Evolutionary conservation across 73 alveolate species (phyloP).

Genomic region (Blepharisma japonicum): DNA sequence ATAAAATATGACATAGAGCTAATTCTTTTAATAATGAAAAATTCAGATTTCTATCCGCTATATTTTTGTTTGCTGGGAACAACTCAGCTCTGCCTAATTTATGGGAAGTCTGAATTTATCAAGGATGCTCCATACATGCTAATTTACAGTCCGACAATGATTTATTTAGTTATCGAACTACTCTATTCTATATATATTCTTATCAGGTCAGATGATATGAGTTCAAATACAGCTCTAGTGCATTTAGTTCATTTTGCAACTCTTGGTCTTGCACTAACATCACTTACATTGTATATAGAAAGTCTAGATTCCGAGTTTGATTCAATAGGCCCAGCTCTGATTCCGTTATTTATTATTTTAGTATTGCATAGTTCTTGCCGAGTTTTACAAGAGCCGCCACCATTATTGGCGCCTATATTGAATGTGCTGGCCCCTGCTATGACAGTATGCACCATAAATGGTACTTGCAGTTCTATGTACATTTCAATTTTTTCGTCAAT

Average conservation of each 20-base stretch:
- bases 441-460: conserved; percentile 20
- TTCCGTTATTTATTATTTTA: conserved; percentile 2
- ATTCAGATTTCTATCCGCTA: no score
- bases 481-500: conserved; percentile 8
- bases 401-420: not conserved
- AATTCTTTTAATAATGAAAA: no score
- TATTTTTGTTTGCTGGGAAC: no score
- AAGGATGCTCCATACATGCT: no score
- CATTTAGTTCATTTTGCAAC: conserved; percentile 1
- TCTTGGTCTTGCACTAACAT: not conserved
- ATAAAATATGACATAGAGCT: no score
- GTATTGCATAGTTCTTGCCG: conserved; percentile 2
- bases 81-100: no score
- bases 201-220: not conserved
- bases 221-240: not conserved
- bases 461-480: conserved; percentile 15
- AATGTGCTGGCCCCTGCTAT: conserved; percentile 10
- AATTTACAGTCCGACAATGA: no score
- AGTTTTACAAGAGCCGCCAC: conserved; percentile 22
- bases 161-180: no score
- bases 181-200: not conserved
- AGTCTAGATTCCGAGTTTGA: not conserved
- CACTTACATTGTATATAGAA: not conserved
- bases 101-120: no score
- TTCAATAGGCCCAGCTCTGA: not conserved